Evolutionary conservation across 371 early-diverging fungal species (phyloP), one percentile per base, ranked within the genome.

Genomic region (Gilbertella persicaria): DNA sequence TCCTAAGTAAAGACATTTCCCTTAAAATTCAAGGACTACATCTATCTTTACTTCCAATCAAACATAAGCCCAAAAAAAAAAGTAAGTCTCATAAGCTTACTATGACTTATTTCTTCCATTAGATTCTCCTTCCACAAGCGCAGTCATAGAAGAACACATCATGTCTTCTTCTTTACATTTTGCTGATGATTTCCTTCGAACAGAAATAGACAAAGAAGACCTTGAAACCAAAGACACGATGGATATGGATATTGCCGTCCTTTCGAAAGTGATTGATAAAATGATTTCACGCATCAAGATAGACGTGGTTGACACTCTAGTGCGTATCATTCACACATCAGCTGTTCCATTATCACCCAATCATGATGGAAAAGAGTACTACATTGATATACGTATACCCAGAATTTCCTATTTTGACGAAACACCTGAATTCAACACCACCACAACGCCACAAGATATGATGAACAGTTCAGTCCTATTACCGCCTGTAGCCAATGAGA

Each of bases 121-220:
- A 55, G 48, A 47, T 24, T 23, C 40, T 21, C 16, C 21, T 20
- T 24, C 25, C 23, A 17, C 29, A 14, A 36, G 42, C 21, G 29
- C 54, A 5, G 19, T 29, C 1, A 47, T 53, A 19, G 85, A 80
- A 20, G 82, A 79, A 28, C 86, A 85, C 20, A 77, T 91, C 36
- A 59, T 93, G 58, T 85, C 91, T 0, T 89, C 92, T n/a, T 92
- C 94, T 0, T 69, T 93, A 13, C 90, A 88, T 59, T 87, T 95
- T 53, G 95, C 95, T 9, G 93, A 86, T 26, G 92, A 90, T 65
- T 93, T 95, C 65, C 54, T 93, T 42, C 78, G 85, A 21, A 81
- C 83, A 24, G 89, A 89, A 53, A 67, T 81, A 19, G 63, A 81
- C 20, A 81, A 85, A 45, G 76, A 80, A 24, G 61, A 64, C 6